Evolutionary conservation across 2,329 filamentous ascomycete species (phyloP), one percentile per base, ranked within the genome.

Genomic region (Colletotrichum sublineola): DNA sequence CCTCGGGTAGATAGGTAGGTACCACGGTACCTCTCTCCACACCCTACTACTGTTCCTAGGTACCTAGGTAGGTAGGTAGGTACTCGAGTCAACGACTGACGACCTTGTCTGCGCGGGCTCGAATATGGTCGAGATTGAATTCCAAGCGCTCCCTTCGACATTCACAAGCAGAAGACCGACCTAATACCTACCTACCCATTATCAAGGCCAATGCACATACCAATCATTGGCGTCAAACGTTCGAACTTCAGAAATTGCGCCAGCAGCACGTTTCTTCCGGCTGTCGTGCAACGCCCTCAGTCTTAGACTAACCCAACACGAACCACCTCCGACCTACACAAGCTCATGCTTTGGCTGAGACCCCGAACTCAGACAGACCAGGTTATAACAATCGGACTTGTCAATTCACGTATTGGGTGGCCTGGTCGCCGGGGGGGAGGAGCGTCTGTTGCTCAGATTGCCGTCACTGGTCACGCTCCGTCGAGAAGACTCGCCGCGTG

Each of bases 181-280:
- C 15, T 1, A 31, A 11, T 53, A 53, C 42, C 42, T 20, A 44
- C 2, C 15, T 24, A 29, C 40, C 31, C 24, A 40, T 48, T 18
- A 31, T 38, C 44, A 55, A 64, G n/a, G 56, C 50, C 40, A 67
- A 67, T 57, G 40, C 55, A 48, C 11, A 33, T 5, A 20, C 33
- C 58, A 63, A 61, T 50, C 33, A 61, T 61, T 55, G 61, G 58
- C 55, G 38, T 63, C 55, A 31, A 72, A 61, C 61, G 55, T 56
- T 63, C 55, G 38, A 72, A 61, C 61, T 60, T 56, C 60, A 69
- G 46, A 48, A 72, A 62, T 44, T 38, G 60, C 53, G 66, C 61
- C 66, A 55, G 44, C 68, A 61, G 48, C 55, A 70, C 66, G 70
- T 65, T 73, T 70, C 67, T 61, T 55, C 61, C 68, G 53, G 33